Evolutionary conservation across 2,329 filamentous ascomycete species (phyloP), one percentile per base, ranked within the genome.

Genomic region (Fusarium burgessii): DNA sequence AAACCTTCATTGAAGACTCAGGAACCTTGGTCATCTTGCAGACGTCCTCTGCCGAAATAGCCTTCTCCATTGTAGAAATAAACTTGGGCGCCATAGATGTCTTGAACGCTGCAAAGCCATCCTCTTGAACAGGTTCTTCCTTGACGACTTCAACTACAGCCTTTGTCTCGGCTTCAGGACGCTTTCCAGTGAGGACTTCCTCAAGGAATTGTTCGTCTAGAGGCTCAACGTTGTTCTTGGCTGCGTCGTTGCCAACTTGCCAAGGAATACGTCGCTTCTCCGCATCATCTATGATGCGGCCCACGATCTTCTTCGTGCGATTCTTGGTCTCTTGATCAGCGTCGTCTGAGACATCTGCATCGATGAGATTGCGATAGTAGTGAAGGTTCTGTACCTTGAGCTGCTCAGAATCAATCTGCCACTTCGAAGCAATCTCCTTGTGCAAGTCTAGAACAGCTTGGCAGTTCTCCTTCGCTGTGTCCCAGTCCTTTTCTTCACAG

Each of bases 351-450:
- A 54, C 7, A 7, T 66, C 20, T 18, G 62, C 62, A 4, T 45
- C 8, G 23, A 67, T 14, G 6, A 67, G 17, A 3, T 50, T 11
- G 8, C 23, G 27, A 8, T 67, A 67, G 3, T 23, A 27, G 2
- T 41, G 27, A 5, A 67, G n/a, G 5, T 67, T 67, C 17, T 67
- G 64, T 1, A 67, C 47, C 43, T 67, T 67, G 1, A 67, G 27
- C 2, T 62, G 46, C 5, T 62, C 33, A 4, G 47, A 17, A 0
- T 46, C 14, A 9, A 62, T 51, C 27, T 67, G 42, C 56, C 62
- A 67, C 6, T 14, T 32, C 0, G 33, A 13, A 14, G 64, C 56
- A 2, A 67, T 62, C 4, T 67, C 20, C 2, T 25, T 0, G 4
- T 67, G 62, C 5, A 62, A n/a, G 0, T 62, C 47, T 5, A 62